A percentile compares a stretch with the other conserved stretches of the same genome.
phyloP scores from a whole-genome alignment of 805 yeast species.

The Candida ficus region DNA sequence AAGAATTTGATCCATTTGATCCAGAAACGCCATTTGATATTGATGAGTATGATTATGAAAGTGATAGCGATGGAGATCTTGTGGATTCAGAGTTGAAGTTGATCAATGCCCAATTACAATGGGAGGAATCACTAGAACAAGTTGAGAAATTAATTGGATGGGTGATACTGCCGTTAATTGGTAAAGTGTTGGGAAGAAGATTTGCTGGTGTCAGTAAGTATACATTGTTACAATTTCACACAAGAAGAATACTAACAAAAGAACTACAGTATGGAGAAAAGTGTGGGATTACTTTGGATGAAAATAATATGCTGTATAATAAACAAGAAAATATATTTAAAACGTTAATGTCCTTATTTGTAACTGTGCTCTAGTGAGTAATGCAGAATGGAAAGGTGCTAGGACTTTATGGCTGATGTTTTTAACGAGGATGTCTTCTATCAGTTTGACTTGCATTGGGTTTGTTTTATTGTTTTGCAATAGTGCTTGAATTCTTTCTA shows the following conservation, averaged over 20 bases:
- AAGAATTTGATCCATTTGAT: slow-evolving; percentile 6
- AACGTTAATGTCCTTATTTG: neutral
- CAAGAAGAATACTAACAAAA: no score
- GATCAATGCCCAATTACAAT: slow-evolving; percentile 56
- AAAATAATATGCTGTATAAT: neutral
- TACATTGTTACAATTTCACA: neutral
- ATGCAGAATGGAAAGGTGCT: slow-evolving; percentile 18
- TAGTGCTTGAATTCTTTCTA: slow-evolving; percentile 9
- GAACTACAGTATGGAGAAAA: slow-evolving; percentile 18
- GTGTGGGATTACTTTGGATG: slow-evolving; percentile 16
- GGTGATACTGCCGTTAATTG: slow-evolving; percentile 60
- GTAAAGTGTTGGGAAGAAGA: slow-evolving; percentile 62
- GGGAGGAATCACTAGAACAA: slow-evolving; percentile 67
- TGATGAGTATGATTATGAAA: slow-evolving; percentile 12
- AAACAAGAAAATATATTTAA: neutral
- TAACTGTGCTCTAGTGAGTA: slow-evolving; percentile 9
- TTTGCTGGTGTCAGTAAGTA: slow-evolving; percentile 33
- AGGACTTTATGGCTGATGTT: slow-evolving; percentile 17
- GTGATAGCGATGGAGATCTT: slow-evolving; percentile 14
- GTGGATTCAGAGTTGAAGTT: slow-evolving; percentile 24
- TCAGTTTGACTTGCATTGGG: neutral
- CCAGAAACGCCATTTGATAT: slow-evolving; percentile 10
- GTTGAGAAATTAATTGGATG: slow-evolving; percentile 51
- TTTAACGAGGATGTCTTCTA: slow-evolving; percentile 4
- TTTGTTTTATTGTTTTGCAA: slow-evolving; percentile 1